Evolutionary conservation across 495 filamentous ascomycete species (phyloP), one percentile per base, ranked within the genome.

Genomic region (Annulohypoxylon nitens): DNA sequence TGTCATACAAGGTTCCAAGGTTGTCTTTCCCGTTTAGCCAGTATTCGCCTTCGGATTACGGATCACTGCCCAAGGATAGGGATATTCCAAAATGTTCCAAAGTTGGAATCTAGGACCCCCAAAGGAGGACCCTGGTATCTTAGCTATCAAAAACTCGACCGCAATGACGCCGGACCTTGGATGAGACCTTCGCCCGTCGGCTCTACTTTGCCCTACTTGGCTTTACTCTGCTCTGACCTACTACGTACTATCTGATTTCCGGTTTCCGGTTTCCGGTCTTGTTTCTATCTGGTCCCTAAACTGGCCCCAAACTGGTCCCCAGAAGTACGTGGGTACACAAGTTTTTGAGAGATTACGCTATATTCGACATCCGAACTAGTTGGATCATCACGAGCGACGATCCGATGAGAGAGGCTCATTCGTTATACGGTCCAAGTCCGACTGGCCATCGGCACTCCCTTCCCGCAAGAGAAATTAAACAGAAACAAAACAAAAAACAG

Each of bases 21-120:
- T 51, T 69, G 34, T 51, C 43, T 48, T 68, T 75, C 18, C 72
- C 67, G 59, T 75, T 75, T 75, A 75, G 72, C 72, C 72, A 75
- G 67, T 75, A 75, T 71, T 71, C 39, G 37, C 64, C 53, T 61
- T 71, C 67, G 72, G 67, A 75, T 75, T 75, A 75, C 72, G 67
- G 67, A 71, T 74, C 66, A 67, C 58, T 54, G 50, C 47, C 55
- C 69, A 63, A 61, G 69, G 61, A 55, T 57, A 57, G 39, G 65
- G 61, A 64, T 62, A 63, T 69, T 74, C 55, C 61, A 54, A 54
- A 47, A 45, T 63, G 37, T 54, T 62, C 64, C 53, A 67, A 64
- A 75, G 67, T 71, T 45, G 63, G 71, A 51, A 61, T 36, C 39
- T 14, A 43, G 39, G 39, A 43, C 10, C 12, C 39, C 39, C 39